Evolutionary conservation across 2,329 filamentous ascomycete species (phyloP).

Genomic region (Aulographum hederae): DNA sequence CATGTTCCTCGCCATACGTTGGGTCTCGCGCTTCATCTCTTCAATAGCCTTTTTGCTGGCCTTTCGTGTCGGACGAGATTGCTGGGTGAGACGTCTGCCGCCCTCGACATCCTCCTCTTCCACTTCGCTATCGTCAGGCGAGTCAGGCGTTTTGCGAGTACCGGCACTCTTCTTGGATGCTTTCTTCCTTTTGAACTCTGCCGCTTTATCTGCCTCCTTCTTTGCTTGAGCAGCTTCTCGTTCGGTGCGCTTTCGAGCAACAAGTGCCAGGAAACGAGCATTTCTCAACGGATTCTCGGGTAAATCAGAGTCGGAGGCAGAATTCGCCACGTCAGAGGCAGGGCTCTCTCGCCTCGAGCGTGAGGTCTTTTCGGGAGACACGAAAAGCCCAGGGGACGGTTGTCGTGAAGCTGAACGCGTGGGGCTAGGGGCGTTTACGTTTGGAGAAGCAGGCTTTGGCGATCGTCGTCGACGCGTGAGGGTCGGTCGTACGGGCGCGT

Average conservation of each 20-base stretch:
- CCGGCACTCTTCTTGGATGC: too few relatives aligned
- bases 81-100: background rate
- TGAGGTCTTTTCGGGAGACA: background rate
- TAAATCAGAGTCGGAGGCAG: background rate
- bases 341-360: too few relatives aligned
- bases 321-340: background rate
- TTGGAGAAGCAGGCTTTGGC: background rate
- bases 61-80: slow-evolving; percentile 43
- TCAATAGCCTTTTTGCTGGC: slow-evolving; percentile 89
- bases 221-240: background rate
- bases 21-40: slow-evolving; percentile 89
- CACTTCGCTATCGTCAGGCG: too few relatives aligned
- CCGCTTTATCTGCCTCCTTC: too few relatives aligned
- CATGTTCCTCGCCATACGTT: slow-evolving; percentile 75
- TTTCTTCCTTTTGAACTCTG: too few relatives aligned
- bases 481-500: background rate
- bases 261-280: background rate
- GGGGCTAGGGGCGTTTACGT: too few relatives aligned
- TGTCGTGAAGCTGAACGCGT: background rate
- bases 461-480: background rate
- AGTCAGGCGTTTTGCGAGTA: too few relatives aligned
- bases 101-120: too few relatives aligned
- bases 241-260: background rate
- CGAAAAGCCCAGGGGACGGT: background rate
- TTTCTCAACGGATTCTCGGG: background rate